A percentile compares a stretch with the other conserved stretches of the same genome.
These are phyloP conservation scores for Xanthoconium stramineum DNA, from an alignment of 768 basidiomycete species.

Conservation along the genomic window DNA sequence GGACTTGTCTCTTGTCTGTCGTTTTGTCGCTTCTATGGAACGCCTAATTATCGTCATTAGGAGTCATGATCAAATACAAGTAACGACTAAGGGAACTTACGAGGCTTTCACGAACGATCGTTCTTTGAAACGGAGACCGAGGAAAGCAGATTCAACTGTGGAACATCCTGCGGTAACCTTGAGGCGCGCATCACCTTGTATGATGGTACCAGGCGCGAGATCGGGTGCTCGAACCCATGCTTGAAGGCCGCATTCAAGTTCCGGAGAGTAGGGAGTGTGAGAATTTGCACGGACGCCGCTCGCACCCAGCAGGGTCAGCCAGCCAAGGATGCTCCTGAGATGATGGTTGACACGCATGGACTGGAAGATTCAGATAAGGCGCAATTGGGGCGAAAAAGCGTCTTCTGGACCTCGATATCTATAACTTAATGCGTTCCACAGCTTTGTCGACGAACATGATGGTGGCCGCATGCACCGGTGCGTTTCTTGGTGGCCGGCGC, in stretches of 20 bases:
- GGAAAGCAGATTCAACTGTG: not conserved
- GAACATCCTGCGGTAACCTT: not conserved
- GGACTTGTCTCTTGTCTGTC: not conserved
- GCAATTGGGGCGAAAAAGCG: too few relatives aligned
- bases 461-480: too few relatives aligned
- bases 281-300: too few relatives aligned
- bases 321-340: too few relatives aligned
- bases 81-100: not conserved
- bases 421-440: too few relatives aligned
- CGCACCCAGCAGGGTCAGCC: too few relatives aligned
- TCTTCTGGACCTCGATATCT: too few relatives aligned
- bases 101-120: not conserved
- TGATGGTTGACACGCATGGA: too few relatives aligned
- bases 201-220: not conserved
- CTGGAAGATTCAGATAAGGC: too few relatives aligned
- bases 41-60: not conserved
- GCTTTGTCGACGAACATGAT: not conserved
- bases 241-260: not conserved
- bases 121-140: constrained; percentile 1
- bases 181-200: not conserved
- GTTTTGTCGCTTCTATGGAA: not conserved
- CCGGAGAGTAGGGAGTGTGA: too few relatives aligned
- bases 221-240: not conserved
- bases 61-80: not conserved
- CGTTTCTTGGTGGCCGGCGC: not conserved